Base-by-base conservation (phyloP, 1,284 basidiomycete genomes). In the Trametes pubescens region DNA sequence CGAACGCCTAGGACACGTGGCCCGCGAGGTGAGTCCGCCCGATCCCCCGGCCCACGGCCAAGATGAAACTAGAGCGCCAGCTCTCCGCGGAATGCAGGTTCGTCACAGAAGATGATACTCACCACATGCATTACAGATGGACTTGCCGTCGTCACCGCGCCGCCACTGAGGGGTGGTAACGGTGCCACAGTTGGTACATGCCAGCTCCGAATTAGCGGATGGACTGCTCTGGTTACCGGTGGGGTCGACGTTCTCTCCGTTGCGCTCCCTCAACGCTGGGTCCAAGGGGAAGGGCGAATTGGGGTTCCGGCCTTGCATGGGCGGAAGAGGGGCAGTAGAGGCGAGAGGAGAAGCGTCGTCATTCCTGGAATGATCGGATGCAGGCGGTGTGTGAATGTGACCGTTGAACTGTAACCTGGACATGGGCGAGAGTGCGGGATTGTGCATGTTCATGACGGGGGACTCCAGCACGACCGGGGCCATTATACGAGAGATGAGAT, bases 71-170 rank as follows among this genome's bases (percentile, higher is more conserved):
- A 73, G 78, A 72, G 75, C 73, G 75, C 74, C 62, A 65, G 58
- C 57, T 68, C 65, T 61, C 59, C 64, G 70, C 67, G 68, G 72
- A 65, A 59, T 65, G 66, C 68, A 71, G 61, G 65, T 69, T 67
- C 65, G 62, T 68, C 71, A 73, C 71, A 70, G 72, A 77, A 74
- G 74, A 69, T 67, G 57, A 74, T 38, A 82, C 92, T 87, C 76
- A 94, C 93, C 93, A 78, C 93, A 95, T 61, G 92, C 91, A 76
- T 94, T 95, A 80, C 93, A 95, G 72, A 94, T 86, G 46, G 89
- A 85, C 75, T 89, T 90, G 61, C 93, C 93, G 74, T 92, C 89
- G 53, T 85, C 81, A 74, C 93, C 92, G 70, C 92, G 84, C 70
- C 92, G 82, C 93, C 93, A 94, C 16, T 93, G 84, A 52, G 93